Percentiles rank a stretch among this genome's conserved stretches.
These are phyloP conservation scores for Solanum medicagineum DNA, from an alignment of 257 asterid genomes.

Conservation along the genomic window DNA sequence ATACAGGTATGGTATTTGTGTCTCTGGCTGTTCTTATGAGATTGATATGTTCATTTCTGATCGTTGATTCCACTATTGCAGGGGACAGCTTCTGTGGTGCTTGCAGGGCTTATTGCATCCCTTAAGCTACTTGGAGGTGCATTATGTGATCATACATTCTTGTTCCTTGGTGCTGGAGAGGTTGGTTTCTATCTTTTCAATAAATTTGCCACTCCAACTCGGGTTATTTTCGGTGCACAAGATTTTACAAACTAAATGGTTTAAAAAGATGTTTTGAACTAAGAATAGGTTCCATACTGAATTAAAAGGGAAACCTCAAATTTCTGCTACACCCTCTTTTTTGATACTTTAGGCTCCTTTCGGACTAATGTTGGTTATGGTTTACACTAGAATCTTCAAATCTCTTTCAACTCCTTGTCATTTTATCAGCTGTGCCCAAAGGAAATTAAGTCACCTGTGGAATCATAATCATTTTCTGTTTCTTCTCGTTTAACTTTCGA, in stretches of 20 bases:
- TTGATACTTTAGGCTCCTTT: not conserved
- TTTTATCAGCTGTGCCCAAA: not conserved
- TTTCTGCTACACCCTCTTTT: not conserved
- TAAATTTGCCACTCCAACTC: not conserved
- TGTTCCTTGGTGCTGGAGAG: conserved; percentile 99
- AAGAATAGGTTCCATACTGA: not conserved
- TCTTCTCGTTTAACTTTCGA: not conserved
- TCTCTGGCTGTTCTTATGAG: not conserved
- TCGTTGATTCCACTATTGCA: conserved; percentile 6
- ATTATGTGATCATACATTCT: conserved; percentile 73
- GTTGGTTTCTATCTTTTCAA: conserved; percentile 15
- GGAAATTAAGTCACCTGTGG: not conserved
- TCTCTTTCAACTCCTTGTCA: not conserved
- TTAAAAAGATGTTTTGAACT: not conserved
- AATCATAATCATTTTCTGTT: not conserved
- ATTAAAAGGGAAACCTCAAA: not conserved
- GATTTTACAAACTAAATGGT: not conserved
- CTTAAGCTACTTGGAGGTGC: conserved; percentile 73
- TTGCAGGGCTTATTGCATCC: conserved; percentile 80
- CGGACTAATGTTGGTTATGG: not conserved
- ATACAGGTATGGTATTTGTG: conserved; percentile 45
- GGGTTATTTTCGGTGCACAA: not conserved
- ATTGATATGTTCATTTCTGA: not conserved
- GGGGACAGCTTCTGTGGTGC: conserved; percentile 98
- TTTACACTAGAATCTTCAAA: not conserved